phyloP scores from a whole-genome alignment of 257 asterid species.

The Solanum sitiens region DNA sequence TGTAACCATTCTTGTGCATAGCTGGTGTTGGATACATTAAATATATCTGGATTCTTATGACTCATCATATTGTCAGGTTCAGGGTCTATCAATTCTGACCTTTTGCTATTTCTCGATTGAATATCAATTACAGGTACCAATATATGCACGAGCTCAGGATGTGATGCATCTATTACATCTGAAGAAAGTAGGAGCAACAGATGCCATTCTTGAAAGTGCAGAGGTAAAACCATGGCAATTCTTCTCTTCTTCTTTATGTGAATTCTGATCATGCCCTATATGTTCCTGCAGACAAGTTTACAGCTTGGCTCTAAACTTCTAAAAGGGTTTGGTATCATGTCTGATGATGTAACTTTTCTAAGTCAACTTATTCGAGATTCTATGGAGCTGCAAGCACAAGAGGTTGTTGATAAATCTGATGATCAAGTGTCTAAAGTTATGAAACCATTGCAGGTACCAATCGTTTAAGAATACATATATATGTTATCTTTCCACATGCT shows the following conservation, averaged over 20 bases:
- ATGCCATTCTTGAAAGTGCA: slow-evolving; percentile 86
- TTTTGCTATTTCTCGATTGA: background rate
- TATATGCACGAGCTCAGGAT: slow-evolving; percentile 92
- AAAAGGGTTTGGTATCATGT: slow-evolving; percentile 90
- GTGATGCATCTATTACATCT: slow-evolving; percentile 72
- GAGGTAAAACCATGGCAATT: slow-evolving; percentile 45
- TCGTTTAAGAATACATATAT: background rate
- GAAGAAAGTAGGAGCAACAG: slow-evolving; percentile 95
- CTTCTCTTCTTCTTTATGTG: background rate
- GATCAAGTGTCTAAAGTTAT: slow-evolving; percentile 36
- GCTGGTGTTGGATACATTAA: background rate
- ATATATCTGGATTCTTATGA: background rate
- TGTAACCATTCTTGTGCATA: background rate
- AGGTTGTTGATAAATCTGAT: slow-evolving; percentile 36
- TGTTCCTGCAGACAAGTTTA: slow-evolving; percentile 64
- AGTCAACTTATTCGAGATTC: slow-evolving; percentile 74
- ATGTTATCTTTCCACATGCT: background rate
- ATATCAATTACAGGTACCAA: slow-evolving; percentile 47
- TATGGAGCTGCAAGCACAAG: slow-evolving; percentile 93
- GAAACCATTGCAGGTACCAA: slow-evolving; percentile 81
- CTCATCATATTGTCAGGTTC: background rate
- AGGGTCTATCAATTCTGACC: background rate
- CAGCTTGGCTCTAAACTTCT: slow-evolving; percentile 95
- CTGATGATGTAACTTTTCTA: slow-evolving; percentile 76
- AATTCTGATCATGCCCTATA: slow-evolving; percentile 11